phyloP scores from a whole-genome alignment of 345 rosid genomes.

The Sonneratia caseolaris region DNA sequence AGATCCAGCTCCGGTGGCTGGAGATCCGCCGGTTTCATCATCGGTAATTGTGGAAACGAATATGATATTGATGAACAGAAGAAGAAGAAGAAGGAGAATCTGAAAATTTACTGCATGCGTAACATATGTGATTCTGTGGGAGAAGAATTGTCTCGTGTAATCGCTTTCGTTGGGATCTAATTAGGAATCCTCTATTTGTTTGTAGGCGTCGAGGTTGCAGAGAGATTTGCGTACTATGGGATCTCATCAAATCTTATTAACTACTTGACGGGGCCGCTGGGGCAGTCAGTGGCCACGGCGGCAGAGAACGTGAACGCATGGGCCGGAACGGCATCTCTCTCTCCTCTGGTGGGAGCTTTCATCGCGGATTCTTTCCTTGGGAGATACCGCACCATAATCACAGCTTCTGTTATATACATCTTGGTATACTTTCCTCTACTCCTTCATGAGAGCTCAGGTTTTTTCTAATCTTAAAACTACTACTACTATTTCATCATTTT shows the following conservation, averaged over 20 bases:
- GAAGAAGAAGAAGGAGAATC: too few relatives aligned
- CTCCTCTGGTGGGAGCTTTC: conserved; percentile 57
- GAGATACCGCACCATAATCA: conserved; percentile 44
- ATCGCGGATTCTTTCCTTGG: conserved; percentile 60
- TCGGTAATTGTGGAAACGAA: conserved; percentile 11
- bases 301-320: conserved; percentile 54
- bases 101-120: not conserved
- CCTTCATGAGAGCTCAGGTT: not conserved
- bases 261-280: conserved; percentile 56
- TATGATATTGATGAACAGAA: not conserved
- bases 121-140: not conserved
- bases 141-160: not conserved
- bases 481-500: not conserved
- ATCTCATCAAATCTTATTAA: conserved; percentile 41
- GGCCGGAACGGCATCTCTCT: conserved; percentile 39
- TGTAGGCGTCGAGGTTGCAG: conserved; percentile 38
- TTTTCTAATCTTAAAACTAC: not conserved
- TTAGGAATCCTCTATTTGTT: not conserved
- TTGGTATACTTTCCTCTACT: conserved; percentile 20
- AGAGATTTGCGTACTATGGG: conserved; percentile 42
- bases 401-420: conserved; percentile 43
- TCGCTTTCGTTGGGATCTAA: not conserved
- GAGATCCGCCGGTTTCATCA: conserved; percentile 35
- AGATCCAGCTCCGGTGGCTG: conserved; percentile 32
- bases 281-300: conserved; percentile 50